Evolutionary conservation across 768 basidiomycete genomes (phyloP), one percentile per base, ranked within the genome.

Genomic region (Peribolospora kevripleyi): DNA sequence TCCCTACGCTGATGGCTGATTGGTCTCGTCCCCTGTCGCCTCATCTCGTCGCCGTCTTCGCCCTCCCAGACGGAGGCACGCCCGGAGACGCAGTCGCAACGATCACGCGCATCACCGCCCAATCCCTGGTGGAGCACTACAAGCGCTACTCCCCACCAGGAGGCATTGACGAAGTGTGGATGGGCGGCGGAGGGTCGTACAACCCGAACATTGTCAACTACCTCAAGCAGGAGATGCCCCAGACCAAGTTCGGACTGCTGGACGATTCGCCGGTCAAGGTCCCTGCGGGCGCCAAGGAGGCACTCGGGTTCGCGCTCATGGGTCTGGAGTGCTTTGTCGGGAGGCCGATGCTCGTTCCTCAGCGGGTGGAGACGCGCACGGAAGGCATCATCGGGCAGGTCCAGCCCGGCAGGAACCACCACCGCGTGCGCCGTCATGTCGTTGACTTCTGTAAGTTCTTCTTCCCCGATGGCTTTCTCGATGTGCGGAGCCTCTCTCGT

Each of bases 21-120:
- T 45, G 25, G 25, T 25, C 25, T 25, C 25, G 25, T 25, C 25
- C 25, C 25, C 25, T 25, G 25, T 25, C 25, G 25, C 25, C 25
- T 25, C 25, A 25, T 25, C 25, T 25, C 25, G 25, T 25, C 25
- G 25, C 25, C 25, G 25, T 40, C 51, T 11, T 37, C 51, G 2
- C 25, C 38, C 25, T 11, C 10, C 25, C 25, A 40, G 25, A 40
- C 6, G 51, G 51, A 10, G 40, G 13, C 25, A 40, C 25, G 25
- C 25, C 25, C 10, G 2, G 41, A 10, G 51, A 52, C 51, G 10
- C n/a, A 6, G 51, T 52, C 11, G 51, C 51, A 8, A 52, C 51
- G 9, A 52, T 52, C 39, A 52, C 51, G 25, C 51, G 51, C 51
- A 52, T 52, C 51, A 52, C 51, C 6, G 51, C 51, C 11, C 36